Evolutionary conservation across 768 basidiomycete genomes (phyloP).

Genomic region (Termitomyces titanicus): DNA sequence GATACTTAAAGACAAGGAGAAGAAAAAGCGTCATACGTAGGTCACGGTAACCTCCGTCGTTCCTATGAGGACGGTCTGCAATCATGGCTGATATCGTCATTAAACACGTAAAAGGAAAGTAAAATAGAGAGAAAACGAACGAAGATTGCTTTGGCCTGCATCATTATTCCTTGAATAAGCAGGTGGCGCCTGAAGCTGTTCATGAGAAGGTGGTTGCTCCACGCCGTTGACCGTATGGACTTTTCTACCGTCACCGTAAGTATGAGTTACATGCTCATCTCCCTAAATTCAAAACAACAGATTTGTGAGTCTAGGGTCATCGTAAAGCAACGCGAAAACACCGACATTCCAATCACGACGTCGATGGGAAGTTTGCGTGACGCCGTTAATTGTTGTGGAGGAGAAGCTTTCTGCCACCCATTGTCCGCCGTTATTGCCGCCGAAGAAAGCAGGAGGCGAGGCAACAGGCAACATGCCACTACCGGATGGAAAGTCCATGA

Average conservation of each 20-base stretch:
- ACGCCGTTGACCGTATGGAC: slow-evolving; percentile 67
- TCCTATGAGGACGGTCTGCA: slow-evolving; percentile 10
- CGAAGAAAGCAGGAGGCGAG: slow-evolving; percentile 21
- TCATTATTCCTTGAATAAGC: slow-evolving; percentile 15
- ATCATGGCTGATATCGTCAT: slow-evolving; percentile 10
- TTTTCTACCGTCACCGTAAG: slow-evolving; percentile 63
- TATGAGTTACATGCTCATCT: slow-evolving; percentile 68
- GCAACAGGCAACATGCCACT: background rate
- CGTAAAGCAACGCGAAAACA: slow-evolving; percentile 11
- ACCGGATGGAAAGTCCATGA: slow-evolving; percentile 22
- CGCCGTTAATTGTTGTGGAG: slow-evolving; percentile 62
- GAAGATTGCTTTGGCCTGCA: slow-evolving; percentile 10
- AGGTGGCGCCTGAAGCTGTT: slow-evolving; percentile 18
- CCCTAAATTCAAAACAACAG: slow-evolving; percentile 41
- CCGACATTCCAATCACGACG: slow-evolving; percentile 56
- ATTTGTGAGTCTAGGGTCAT: background rate
- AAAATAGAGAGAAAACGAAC: slow-evolving; percentile 15
- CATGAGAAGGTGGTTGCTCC: slow-evolving; percentile 30
- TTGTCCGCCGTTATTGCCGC: slow-evolving; percentile 22
- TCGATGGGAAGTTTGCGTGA: slow-evolving; percentile 57
- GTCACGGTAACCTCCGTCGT: slow-evolving; percentile 12
- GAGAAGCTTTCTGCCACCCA: slow-evolving; percentile 56
- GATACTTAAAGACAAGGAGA: background rate
- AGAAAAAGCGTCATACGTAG: slow-evolving; percentile 4
- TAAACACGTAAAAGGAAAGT: background rate